phyloP scores from a whole-genome alignment of 306 rosid genomes.

The Rosa rugosa region DNA sequence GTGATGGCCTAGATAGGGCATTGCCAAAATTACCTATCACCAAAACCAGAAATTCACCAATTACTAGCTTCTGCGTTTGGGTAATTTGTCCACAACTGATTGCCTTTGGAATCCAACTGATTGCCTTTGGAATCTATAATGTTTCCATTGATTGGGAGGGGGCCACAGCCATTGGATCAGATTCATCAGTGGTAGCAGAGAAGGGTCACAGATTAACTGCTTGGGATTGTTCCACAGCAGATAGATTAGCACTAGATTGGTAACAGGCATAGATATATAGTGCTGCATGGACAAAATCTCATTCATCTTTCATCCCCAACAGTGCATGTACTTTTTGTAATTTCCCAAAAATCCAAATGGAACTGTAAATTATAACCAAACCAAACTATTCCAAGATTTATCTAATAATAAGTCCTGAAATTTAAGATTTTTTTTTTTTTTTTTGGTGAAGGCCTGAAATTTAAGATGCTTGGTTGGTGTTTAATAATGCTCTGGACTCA shows the following conservation, averaged over 20 bases:
- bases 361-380: not conserved
- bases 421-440: not conserved
- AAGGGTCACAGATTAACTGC: constrained; percentile 32
- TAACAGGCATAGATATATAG: not conserved
- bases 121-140: constrained; percentile 50
- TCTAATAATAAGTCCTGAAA: constrained; percentile 3
- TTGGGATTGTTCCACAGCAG: constrained; percentile 5
- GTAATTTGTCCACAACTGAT: constrained; percentile 51
- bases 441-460: not conserved
- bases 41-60: constrained; percentile 15
- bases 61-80: constrained; percentile 12
- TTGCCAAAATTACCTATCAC: not conserved
- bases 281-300: not conserved
- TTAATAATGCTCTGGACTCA: not conserved
- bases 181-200: constrained; percentile 21
- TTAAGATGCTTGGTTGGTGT: constrained; percentile 15
- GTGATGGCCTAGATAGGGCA: constrained; percentile 6
- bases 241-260: not conserved
- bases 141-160: constrained; percentile 18
- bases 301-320: not conserved
- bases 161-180: constrained; percentile 27
- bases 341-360: constrained; percentile 19
- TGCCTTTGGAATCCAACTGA: constrained; percentile 51
- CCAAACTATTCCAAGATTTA: constrained; percentile 20
- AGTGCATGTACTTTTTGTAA: not conserved